Conservation (phyloP, 345 rosid genomes). For the Arabis alpina region DNA sequence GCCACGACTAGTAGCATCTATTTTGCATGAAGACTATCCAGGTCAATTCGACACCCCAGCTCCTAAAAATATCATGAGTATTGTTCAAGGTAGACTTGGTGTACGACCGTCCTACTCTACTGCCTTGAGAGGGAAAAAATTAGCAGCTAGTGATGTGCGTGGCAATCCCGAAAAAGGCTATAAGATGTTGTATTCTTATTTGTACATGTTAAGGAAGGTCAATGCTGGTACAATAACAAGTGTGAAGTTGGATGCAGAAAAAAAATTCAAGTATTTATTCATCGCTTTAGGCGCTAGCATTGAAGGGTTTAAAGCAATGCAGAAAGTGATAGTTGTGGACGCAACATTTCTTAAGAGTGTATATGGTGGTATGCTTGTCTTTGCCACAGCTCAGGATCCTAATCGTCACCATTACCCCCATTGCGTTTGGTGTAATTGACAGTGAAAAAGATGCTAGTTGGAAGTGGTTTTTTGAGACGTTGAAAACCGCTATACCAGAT, state of each 20-base stretch:
- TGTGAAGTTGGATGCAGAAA: background rate
- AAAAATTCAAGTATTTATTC: background rate
- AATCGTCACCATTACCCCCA: background rate
- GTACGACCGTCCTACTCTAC: background rate
- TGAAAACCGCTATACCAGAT: background rate
- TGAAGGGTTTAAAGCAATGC: background rate
- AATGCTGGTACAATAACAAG: background rate
- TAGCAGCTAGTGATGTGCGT: background rate
- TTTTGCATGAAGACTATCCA: background rate
- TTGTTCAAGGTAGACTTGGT: no score
- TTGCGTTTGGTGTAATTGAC: background rate
- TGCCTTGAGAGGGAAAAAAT: background rate
- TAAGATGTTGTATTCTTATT: background rate
- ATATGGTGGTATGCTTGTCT: background rate
- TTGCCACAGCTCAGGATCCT: background rate
- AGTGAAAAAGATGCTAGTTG: background rate
- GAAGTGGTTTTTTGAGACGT: background rate
- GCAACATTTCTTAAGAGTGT: background rate
- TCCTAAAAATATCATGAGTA: background rate
- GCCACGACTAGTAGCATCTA: background rate
- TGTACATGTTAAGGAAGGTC: background rate
- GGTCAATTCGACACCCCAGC: background rate
- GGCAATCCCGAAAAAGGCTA: background rate
- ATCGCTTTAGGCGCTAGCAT: constrained; percentile 9
- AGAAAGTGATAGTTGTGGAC: constrained; percentile 5